Conservation (phyloP, 495 filamentous ascomycete genomes). For the Penicillium bialowiezense region DNA sequence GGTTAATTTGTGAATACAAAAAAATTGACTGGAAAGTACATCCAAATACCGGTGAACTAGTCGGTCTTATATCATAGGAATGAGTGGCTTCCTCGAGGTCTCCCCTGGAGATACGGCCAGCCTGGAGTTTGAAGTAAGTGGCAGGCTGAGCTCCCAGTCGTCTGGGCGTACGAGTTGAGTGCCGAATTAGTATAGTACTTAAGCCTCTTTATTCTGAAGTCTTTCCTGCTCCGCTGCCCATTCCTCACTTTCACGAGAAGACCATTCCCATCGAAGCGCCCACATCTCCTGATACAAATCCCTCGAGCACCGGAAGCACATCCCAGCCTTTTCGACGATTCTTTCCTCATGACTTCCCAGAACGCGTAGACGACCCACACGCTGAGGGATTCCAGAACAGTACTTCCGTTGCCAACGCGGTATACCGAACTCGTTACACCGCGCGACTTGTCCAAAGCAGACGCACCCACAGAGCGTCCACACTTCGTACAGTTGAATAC, state of each 20-base stretch:
- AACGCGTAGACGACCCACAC: background rate
- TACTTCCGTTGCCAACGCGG: background rate
- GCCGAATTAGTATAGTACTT: too few relatives aligned
- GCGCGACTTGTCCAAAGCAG: background rate
- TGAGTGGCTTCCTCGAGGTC: too few relatives aligned
- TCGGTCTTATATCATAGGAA: too few relatives aligned
- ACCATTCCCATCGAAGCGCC: conserved; percentile 3
- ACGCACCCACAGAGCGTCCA: conserved; percentile 1
- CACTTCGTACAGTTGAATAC: background rate
- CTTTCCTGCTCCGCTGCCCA: background rate
- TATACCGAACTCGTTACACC: background rate
- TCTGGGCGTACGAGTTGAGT: too few relatives aligned
- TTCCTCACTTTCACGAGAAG: conserved; percentile 3
- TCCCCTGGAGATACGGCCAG: too few relatives aligned
- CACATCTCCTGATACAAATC: conserved; percentile 6
- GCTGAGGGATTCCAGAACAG: background rate
- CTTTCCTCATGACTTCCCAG: background rate
- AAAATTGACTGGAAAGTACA: too few relatives aligned
- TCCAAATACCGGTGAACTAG: too few relatives aligned
- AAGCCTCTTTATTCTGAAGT: too few relatives aligned
- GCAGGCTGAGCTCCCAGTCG: too few relatives aligned
- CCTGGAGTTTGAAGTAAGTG: too few relatives aligned
- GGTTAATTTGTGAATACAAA: too few relatives aligned
- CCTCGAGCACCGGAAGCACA: conserved; percentile 1
- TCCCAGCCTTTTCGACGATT: background rate